Conservation (phyloP, 2,329 filamentous ascomycete species). For the Hypoxylon sp. region DNA sequence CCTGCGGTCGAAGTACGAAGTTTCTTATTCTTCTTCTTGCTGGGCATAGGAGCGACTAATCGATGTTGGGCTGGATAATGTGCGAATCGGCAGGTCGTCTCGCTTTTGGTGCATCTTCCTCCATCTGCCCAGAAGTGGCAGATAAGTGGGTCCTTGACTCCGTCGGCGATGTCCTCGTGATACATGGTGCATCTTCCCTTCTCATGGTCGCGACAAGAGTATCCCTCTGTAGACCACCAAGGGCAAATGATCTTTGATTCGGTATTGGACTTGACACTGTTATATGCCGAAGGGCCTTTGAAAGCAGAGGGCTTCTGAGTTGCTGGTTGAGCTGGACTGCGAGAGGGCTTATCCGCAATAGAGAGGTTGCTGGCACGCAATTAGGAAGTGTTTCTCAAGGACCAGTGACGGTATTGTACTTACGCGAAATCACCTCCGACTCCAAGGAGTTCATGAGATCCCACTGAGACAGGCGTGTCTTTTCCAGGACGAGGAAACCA, state of each 20-base stretch:
- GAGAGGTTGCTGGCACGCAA: background rate
- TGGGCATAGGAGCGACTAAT: constrained; percentile 23
- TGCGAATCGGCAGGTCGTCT: constrained; percentile 38
- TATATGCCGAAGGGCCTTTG: background rate
- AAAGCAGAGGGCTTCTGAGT: background rate
- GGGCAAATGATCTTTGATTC: constrained; percentile 44
- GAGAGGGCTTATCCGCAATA: background rate
- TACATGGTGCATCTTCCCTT: constrained; percentile 32
- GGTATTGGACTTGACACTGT: background rate
- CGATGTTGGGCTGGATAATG: constrained; percentile 37
- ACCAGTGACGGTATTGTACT: background rate
- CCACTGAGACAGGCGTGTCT: constrained; percentile 22
- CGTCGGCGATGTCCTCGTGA: constrained; percentile 40
- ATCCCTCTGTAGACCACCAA: constrained; percentile 44
- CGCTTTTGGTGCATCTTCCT: constrained; percentile 40
- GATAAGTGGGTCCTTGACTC: constrained; percentile 44
- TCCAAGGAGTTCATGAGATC: constrained; percentile 26
- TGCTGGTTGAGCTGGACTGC: background rate
- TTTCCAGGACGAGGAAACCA: background rate
- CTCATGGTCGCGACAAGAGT: constrained; percentile 35
- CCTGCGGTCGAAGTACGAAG: background rate
- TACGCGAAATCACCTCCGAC: constrained; percentile 15
- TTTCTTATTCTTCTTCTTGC: constrained; percentile 30
- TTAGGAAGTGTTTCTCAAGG: constrained; percentile 9
- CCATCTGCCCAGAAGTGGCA: constrained; percentile 48